phyloP scores from a whole-genome alignment of 192 early-diverging fungal genomes.

The Backusella mclennaniae region DNA sequence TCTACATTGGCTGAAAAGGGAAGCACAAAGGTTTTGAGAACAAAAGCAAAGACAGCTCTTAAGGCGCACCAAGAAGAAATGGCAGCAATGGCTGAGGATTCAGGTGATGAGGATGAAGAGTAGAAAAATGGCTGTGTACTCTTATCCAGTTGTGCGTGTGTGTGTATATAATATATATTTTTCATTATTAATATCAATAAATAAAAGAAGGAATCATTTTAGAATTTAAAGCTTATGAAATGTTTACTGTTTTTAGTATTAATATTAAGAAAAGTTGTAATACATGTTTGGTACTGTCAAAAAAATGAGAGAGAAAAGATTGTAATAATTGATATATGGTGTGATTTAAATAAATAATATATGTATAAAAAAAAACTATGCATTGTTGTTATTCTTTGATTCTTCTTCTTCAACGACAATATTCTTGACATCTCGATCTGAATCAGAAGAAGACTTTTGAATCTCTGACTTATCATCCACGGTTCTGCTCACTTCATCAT shows the following conservation, averaged over 20 bases:
- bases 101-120: conserved; percentile 34
- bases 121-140: conserved; percentile 19
- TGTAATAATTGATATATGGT: neutral
- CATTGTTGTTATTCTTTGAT: neutral
- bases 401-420: neutral
- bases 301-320: neutral
- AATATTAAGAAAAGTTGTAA: neutral
- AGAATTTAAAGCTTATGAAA: neutral
- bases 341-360: neutral
- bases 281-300: neutral
- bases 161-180: neutral
- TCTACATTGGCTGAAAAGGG: conserved; percentile 45
- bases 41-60: conserved; percentile 49
- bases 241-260: too few species aligned
- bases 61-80: conserved; percentile 37
- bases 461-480: neutral
- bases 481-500: neutral
- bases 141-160: neutral
- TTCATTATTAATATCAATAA: neutral
- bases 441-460: neutral
- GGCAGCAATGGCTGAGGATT: conserved; percentile 36
- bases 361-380: neutral
- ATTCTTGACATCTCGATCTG: neutral
- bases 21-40: conserved; percentile 48
- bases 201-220: neutral